Evolutionary conservation across 257 asterid species (phyloP), one percentile per base, ranked within the genome.

Genomic region (Solanum chmielewskii): DNA sequence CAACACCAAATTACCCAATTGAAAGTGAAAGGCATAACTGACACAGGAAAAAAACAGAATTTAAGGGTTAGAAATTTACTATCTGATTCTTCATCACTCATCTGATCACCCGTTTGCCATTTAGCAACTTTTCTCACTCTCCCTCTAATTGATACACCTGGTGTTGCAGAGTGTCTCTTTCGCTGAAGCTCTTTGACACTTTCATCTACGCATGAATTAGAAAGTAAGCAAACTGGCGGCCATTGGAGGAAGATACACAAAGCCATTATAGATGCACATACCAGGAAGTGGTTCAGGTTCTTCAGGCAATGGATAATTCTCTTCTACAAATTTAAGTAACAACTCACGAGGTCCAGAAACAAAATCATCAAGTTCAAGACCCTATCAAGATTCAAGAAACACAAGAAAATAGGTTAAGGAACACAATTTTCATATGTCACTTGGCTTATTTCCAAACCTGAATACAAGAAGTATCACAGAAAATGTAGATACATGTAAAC

Each of bases 341-440:
- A 97, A 88, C 89, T 97, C 99, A 86, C 98, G 98, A 86, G 99
- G 99, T 88, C 99, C 99, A 89, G 99, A 97, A 88, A 97, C 85
- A 89, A 97, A 97, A 93, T 97, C 99, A 86, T 97, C 99, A 88
- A 96, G 99, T 87, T 96, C 99, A 91, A 91, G 87, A 88, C 99
- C 99, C 99, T 97, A 88, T 75, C 69, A 83, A 86, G 83, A 73
- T 97, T 80, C 75, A 81, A 86, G 11, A 49, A 85, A 84, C 86
- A 66, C 3, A 74, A 90, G 84, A 90, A 83, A 49, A 80, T 70
- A 87, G 86, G 88, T 87, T 83, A 87, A 88, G 87, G 86, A 85
- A 83, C 88, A 87, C 69, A 88, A 75, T 77, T 87, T 87, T 29
- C 85, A 81, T 76, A 76, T 81, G 66, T 42, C 64, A 45, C 84